Evolutionary conservation across 78 protist genomes (phyloP).

Genomic region (Dictyostelium capitatum): DNA sequence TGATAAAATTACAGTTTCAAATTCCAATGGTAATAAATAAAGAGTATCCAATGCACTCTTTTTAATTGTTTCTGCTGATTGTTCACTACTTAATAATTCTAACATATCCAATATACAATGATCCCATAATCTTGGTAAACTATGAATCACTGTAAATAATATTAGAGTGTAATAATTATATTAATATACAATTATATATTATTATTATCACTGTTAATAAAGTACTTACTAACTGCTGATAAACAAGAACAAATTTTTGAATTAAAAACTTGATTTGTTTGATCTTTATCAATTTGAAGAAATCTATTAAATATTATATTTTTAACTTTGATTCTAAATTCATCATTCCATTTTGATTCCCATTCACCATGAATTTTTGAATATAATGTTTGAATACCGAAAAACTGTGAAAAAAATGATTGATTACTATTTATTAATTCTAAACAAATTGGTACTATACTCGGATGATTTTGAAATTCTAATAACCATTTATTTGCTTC

Average conservation of each 20-base stretch:
- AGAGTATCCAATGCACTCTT: conserved; percentile 41
- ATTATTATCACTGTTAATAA: no score
- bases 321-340: conserved; percentile 24
- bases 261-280: conserved; percentile 1
- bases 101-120: conserved; percentile 17
- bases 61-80: conserved; percentile 20
- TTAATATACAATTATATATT: neutral
- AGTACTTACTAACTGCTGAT: conserved; percentile 47
- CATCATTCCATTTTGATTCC: conserved; percentile 73
- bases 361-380: conserved; percentile 58
- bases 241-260: conserved; percentile 51
- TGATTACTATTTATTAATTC: conserved; percentile 41
- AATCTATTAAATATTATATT: conserved; percentile 22
- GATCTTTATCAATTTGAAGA: conserved; percentile 5
- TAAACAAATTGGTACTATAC: conserved; percentile 46
- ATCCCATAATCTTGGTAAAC: conserved; percentile 66
- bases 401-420: conserved; percentile 57
- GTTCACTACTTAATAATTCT: conserved; percentile 4
- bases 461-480: conserved; percentile 43
- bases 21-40: conserved; percentile 59
- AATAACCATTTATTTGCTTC: conserved; percentile 76
- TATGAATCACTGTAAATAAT: conserved; percentile 12
- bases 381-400: conserved; percentile 71
- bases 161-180: neutral
- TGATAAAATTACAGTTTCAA: conserved; percentile 56